Conservation (phyloP, 148 eudicot genomes). For the Rhododendron henanense region DNA sequence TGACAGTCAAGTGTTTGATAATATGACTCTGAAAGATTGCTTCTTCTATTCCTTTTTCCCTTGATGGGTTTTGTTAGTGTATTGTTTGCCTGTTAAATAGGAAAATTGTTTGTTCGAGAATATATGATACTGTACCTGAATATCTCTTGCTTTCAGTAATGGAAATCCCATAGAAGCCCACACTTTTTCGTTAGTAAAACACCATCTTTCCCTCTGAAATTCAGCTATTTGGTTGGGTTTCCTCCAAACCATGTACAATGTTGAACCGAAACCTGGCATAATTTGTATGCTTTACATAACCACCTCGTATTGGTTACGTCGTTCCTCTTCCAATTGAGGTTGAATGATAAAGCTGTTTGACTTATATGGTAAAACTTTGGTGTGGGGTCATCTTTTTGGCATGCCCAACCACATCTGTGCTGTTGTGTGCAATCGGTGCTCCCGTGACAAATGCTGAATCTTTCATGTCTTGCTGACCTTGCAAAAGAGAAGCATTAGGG, state of each 20-base stretch:
- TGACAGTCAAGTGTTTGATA: slow-evolving; percentile 31
- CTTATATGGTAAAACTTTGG: neutral
- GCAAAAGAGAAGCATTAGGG: neutral
- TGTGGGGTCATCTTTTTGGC: neutral
- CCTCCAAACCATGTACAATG: neutral
- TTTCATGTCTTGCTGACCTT: neutral
- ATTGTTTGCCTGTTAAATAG: neutral
- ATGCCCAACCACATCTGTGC: neutral
- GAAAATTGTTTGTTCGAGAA: neutral
- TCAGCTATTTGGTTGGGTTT: neutral
- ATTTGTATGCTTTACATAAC: neutral
- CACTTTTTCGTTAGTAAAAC: neutral
- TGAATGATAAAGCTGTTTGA: neutral
- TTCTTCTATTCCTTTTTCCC: neutral
- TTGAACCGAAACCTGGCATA: neutral
- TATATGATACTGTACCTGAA: neutral
- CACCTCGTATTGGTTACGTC: neutral
- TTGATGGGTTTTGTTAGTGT: neutral
- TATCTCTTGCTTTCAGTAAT: neutral
- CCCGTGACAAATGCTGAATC: no score
- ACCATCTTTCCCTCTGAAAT: neutral
- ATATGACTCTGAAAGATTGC: slow-evolving; percentile 9
- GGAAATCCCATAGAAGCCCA: neutral
- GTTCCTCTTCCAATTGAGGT: neutral
- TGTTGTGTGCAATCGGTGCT: neutral